Evolutionary conservation across 257 asterid species (phyloP).

Genomic region (Misopates orontium): DNA sequence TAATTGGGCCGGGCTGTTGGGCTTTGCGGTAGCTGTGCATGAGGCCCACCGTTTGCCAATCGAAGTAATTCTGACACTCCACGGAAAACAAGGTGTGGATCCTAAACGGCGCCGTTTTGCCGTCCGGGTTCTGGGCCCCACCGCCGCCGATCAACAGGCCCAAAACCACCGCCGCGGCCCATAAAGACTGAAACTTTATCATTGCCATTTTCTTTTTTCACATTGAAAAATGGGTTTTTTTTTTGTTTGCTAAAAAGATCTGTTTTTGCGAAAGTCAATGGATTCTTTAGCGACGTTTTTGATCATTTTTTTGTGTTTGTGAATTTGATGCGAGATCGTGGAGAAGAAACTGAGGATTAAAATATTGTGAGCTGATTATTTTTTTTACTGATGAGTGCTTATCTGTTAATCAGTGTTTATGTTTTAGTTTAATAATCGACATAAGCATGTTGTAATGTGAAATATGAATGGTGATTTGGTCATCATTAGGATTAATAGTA

Average conservation of each 20-base stretch:
- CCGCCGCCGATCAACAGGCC: constrained; percentile 36
- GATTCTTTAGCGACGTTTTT: constrained; percentile 17
- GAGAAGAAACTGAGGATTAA: constrained; percentile 21
- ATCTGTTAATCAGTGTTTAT: neutral
- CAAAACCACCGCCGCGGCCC: constrained; percentile 25
- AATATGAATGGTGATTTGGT: neutral
- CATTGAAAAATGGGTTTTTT: constrained; percentile 34
- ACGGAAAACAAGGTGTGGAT: constrained; percentile 94
- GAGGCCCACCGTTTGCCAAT: constrained; percentile 98
- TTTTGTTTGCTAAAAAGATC: constrained; percentile 28
- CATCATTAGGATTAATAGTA: no score
- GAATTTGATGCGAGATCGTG: constrained; percentile 16
- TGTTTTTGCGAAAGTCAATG: constrained; percentile 33
- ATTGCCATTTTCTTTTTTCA: constrained; percentile 36
- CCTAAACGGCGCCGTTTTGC: constrained; percentile 60
- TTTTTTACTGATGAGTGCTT: neutral
- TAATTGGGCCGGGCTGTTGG: constrained; percentile 89
- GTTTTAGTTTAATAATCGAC: neutral
- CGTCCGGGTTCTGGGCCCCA: constrained; percentile 34
- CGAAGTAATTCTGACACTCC: constrained; percentile 94
- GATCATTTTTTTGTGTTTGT: constrained; percentile 16
- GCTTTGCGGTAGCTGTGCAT: constrained; percentile 84
- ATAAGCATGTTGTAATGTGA: neutral
- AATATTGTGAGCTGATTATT: neutral
- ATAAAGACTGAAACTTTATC: constrained; percentile 28